A percentile compares a stretch with the other conserved stretches of the same genome.
Conservation (phyloP, 768 basidiomycete genomes). For the Kwoniella dendrophila region DNA sequence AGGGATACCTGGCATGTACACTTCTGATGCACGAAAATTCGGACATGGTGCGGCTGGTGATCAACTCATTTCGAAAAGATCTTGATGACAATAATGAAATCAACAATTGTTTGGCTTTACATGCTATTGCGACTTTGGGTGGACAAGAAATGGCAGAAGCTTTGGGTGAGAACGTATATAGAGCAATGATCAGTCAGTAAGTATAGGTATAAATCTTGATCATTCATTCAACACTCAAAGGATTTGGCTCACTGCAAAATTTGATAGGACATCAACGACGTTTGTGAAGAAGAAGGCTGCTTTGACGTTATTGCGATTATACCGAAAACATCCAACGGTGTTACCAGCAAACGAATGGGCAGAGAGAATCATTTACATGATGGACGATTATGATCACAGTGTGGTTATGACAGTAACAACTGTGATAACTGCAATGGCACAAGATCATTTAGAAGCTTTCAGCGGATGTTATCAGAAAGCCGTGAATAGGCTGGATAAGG, state of each 20-base stretch:
- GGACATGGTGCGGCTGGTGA: slow-evolving; percentile 90
- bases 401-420: slow-evolving; percentile 93
- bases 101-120: slow-evolving; percentile 92
- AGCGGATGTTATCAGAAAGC: slow-evolving; percentile 93
- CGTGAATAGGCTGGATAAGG: slow-evolving; percentile 81
- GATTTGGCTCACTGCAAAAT: not conserved
- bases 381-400: slow-evolving; percentile 92
- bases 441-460: slow-evolving; percentile 87
- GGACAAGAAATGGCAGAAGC: slow-evolving; percentile 98
- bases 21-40: slow-evolving; percentile 98
- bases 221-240: not conserved
- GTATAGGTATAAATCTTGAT: slow-evolving; percentile 28
- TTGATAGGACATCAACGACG: slow-evolving; percentile 79
- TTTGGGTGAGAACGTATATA: slow-evolving; percentile 87
- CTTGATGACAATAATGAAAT: slow-evolving; percentile 91
- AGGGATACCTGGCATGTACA: slow-evolving; percentile 98
- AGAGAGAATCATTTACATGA: slow-evolving; percentile 85
- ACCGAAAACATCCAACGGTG: slow-evolving; percentile 93
- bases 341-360: slow-evolving; percentile 96
- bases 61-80: slow-evolving; percentile 98
- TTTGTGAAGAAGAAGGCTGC: slow-evolving; percentile 99
- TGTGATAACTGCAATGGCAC: slow-evolving; percentile 88
- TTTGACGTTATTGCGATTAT: slow-evolving; percentile 83
- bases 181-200: slow-evolving; percentile 90
- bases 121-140: slow-evolving; percentile 97